Base-by-base conservation (phyloP, 73 alveolate genomes). In the Uronychia setigera region DNA sequence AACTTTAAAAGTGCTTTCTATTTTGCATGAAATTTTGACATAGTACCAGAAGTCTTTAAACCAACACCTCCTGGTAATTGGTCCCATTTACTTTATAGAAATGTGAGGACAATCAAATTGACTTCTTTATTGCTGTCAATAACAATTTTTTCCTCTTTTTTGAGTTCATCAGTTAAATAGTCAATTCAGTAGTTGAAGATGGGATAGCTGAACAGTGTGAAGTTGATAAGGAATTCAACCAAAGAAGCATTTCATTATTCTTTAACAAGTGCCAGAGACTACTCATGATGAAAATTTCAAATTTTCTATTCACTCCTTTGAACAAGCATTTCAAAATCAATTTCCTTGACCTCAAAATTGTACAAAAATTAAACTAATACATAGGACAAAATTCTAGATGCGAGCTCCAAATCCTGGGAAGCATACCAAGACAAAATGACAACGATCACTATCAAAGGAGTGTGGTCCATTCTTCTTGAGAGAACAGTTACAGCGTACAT, bases 101-200 rank as follows among this genome's bases (percentile, higher is more conserved):
- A 32, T 77, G 59, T 58, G 74, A 76, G 27, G 78, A 82, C 32
- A 78, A 81, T 19, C 33, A 35, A 14, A 78, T 58, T 32, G 91
- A 86, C 60, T 91, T 80, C 59, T 25, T 86, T 79, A 81, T 91
- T 0, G 93, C 96, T 29, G 80, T 87, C 31, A 87, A 91, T 81
- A 91, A 91, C 80, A 91, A 91, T 75, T 86, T 89, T 86, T 80
- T 82, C 77, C 85, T 46, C 33, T 91, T 79, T 76, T 86, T 80
- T 58, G 96, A 91, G 76, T 78, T 79, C 28, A 80, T 86, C 77
- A 93, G 84, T 29, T 84, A 60, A 29, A 59, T 82, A 19, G 28
- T 57, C 57, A 78, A 82, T 0, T 79, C 89, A 19, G 26, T 31
- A 0, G 32, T n/a, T 1, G 58, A 67, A 1, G 76, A 82, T 1